Evolutionary conservation across 164 flowering plant genomes (phyloP).

Genomic region (Nelumbo lutea): DNA sequence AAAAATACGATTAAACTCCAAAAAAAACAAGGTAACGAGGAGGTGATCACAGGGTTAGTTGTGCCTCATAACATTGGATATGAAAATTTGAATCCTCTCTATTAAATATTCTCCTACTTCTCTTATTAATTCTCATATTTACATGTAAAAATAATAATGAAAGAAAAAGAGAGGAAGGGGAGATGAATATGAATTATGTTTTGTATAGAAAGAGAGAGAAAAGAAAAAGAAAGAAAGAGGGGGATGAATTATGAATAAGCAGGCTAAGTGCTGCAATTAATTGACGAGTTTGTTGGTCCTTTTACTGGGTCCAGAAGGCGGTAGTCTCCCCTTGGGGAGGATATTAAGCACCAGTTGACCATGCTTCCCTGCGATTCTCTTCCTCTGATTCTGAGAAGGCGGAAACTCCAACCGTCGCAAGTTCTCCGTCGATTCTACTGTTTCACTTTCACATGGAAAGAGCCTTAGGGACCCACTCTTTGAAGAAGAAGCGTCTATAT

Average conservation of each 20-base stretch:
- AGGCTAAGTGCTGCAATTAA: background rate
- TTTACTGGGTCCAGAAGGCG: conserved; percentile 42
- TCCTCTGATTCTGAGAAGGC: background rate
- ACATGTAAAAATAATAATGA: background rate
- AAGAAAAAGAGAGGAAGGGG: background rate
- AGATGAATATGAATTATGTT: no score
- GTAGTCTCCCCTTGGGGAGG: conserved; percentile 32
- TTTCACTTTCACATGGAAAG: conserved; percentile 10
- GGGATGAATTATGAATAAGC: no score
- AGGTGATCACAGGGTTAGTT: no score
- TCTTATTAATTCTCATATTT: no score
- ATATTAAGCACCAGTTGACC: conserved; percentile 19
- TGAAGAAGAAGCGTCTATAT: background rate
- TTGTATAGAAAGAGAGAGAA: no score
- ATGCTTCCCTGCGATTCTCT: conserved; percentile 4
- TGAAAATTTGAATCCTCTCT: no score
- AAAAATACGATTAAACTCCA: no score
- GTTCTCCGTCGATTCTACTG: background rate
- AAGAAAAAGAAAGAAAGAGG: no score
- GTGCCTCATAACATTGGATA: no score
- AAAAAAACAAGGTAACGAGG: no score
- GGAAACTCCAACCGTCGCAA: background rate
- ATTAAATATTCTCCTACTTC: no score
- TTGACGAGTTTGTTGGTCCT: conserved; percentile 19
- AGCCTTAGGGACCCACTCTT: background rate